Evolutionary conservation across 2,329 filamentous ascomycete species (phyloP).

Genomic region (Hymenoscyphus linearis): DNA sequence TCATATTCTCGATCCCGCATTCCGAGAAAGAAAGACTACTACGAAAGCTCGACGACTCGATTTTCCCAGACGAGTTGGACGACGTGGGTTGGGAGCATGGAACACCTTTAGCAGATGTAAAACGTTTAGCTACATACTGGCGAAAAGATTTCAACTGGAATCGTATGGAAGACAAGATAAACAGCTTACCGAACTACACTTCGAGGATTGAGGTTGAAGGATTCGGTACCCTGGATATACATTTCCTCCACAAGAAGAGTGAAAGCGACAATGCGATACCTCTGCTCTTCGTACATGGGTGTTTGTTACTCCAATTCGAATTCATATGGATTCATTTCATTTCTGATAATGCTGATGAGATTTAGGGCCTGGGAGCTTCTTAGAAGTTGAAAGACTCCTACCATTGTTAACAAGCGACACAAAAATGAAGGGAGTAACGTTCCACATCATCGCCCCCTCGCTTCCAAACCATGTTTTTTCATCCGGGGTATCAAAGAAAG

Average conservation of each 20-base stretch:
- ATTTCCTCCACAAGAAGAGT: conserved; percentile 56
- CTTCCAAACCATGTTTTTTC: conserved; percentile 50
- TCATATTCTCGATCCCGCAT: not conserved
- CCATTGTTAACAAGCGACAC: not conserved
- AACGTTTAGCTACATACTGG: conserved; percentile 54
- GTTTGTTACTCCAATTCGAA: conserved; percentile 28
- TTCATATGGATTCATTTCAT: not conserved
- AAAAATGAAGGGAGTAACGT: conserved; percentile 34
- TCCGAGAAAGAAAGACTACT: not conserved
- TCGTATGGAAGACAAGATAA: conserved; percentile 51
- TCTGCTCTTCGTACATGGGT: conserved; percentile 56
- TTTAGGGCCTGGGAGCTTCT: not conserved
- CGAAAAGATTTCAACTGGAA: conserved; percentile 54
- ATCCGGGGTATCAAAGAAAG: conserved; percentile 38
- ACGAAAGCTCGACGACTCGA: conserved; percentile 43
- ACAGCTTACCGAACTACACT: conserved; percentile 52
- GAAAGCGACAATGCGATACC: conserved; percentile 47
- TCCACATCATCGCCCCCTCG: conserved; percentile 53
- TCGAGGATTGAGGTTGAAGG: conserved; percentile 49
- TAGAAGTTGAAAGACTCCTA: not conserved
- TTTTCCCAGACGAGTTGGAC: conserved; percentile 53
- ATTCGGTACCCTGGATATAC: conserved; percentile 54
- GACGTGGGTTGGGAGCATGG: conserved; percentile 51
- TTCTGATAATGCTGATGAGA: too few relatives aligned
- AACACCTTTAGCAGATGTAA: conserved; percentile 52